Conservation (phyloP, 2,329 filamentous ascomycete species). For the Fusarium transvaalense region DNA sequence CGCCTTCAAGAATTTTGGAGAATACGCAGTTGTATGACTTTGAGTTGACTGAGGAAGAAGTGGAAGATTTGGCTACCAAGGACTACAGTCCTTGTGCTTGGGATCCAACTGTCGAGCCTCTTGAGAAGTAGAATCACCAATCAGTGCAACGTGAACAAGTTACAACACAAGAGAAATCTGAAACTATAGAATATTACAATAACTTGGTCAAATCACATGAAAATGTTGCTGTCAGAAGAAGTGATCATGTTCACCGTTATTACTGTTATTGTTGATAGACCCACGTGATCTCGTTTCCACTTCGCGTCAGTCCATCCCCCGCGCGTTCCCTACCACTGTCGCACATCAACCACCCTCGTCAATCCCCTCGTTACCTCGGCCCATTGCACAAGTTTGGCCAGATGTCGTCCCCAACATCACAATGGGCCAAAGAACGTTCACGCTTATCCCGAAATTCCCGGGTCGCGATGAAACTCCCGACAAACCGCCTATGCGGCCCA, state of each 20-base stretch:
- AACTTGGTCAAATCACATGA: not conserved
- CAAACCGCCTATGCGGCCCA: conserved; percentile 48
- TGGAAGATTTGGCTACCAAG: conserved; percentile 62
- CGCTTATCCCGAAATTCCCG: conserved; percentile 55
- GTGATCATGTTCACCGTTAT: not conserved
- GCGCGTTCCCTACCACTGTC: conserved; percentile 22
- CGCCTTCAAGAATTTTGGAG: conserved; percentile 72
- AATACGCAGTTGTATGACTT: conserved; percentile 71
- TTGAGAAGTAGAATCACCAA: conserved; percentile 55
- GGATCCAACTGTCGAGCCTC: conserved; percentile 65
- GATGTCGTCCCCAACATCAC: conserved; percentile 37
- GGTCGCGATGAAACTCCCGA: conserved; percentile 40
- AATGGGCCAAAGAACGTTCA: conserved; percentile 61
- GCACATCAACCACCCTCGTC: not conserved
- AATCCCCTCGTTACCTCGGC: not conserved
- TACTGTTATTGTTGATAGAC: conserved; percentile 18
- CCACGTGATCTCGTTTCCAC: conserved; percentile 48
- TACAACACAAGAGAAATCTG: too few species aligned
- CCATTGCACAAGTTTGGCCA: conserved; percentile 7
- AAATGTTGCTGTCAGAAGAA: not conserved
- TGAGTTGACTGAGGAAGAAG: conserved; percentile 65
- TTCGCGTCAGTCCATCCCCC: conserved; percentile 38
- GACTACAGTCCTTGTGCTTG: conserved; percentile 68
- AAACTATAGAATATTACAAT: not conserved
- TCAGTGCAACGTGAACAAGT: not conserved